Conservation (phyloP, 331 rosid genomes). For the Malus hybrid region DNA sequence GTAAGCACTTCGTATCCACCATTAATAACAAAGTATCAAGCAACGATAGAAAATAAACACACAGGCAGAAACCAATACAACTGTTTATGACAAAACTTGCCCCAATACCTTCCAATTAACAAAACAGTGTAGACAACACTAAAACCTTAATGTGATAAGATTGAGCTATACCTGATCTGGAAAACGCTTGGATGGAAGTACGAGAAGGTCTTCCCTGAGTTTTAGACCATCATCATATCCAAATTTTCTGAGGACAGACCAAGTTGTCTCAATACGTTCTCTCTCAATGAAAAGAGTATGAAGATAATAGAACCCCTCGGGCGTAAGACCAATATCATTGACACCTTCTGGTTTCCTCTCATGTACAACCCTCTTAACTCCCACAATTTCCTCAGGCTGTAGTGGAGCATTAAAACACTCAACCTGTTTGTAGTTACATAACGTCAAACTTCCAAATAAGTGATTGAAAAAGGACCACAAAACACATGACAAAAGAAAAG, state of each 20-base stretch:
- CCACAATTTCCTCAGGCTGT: constrained; percentile 59
- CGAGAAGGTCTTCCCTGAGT: constrained; percentile 62
- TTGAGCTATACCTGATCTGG: constrained; percentile 68
- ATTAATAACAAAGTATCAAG: neutral
- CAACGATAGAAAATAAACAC: neutral
- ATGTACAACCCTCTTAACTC: constrained; percentile 64
- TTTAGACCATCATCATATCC: constrained; percentile 78
- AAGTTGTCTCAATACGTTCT: constrained; percentile 74
- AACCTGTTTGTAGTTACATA: constrained; percentile 33
- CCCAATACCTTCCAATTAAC: neutral
- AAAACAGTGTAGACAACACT: neutral
- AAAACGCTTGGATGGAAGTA: constrained; percentile 61
- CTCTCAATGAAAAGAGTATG: constrained; percentile 69
- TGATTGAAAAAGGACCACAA: neutral
- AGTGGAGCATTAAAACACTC: constrained; percentile 71
- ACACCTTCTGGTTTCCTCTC: constrained; percentile 75
- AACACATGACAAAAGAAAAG: neutral
- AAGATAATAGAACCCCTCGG: constrained; percentile 62
- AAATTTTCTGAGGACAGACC: constrained; percentile 83
- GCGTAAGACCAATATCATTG: constrained; percentile 77
- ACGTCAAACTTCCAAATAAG: neutral
- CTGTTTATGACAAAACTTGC: neutral
- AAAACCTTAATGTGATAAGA: constrained; percentile 21
- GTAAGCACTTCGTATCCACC: constrained; percentile 8
- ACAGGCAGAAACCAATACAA: neutral